Base-by-base conservation (phyloP, 306 rosid genomes). In the Benincasa hispida region DNA sequence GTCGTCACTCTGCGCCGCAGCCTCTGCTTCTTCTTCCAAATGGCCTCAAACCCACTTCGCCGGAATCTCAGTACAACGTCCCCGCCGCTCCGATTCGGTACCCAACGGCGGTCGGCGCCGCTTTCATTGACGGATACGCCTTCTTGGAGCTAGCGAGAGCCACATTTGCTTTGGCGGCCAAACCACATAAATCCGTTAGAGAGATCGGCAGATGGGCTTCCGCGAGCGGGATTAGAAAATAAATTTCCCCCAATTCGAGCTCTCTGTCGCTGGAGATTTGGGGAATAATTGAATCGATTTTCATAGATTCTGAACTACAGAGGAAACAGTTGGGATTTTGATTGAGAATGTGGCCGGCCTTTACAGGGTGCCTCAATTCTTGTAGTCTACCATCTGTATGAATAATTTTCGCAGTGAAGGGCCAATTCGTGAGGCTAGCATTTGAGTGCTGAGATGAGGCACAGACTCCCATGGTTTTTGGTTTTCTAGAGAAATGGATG, bases 101-200 rank as follows among this genome's bases (percentile, higher is more conserved):
- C 21, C 27, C 18, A 32, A 42, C 74, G 55, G 55, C 55, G 35
- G 28, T 13, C 6, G 50, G 74, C 21, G 82, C n/a, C 15, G 35
- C 60, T 72, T 72, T 50, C 76, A 28, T 4, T 1, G 76, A 8
- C 60, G 76, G n/a, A 48, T 72, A 18, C 5, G 59, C 25, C 41
- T 72, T 72, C 76, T 48, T 72, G 24, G 76, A 48, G 41, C 25
- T 25, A 1, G 60, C 77, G 55, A 91, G 87, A 37, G 87, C 97
- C 8, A 78, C 83, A 72, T 87, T 79, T 56, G 94, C 89, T 81
- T 85, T 86, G 79, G 85, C 76, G 41, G 97, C 89, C 1, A 89
- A 77, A 18, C 79, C 41, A 15, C 97, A 80, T 56, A 91, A 54
- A 3, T 87, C 89, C 3, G 83, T 87, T 0, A 91, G 85, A 42